These are phyloP conservation scores for Tephrocybe rancida DNA, from an alignment of 768 basidiomycete species.

Conservation along the genomic window DNA sequence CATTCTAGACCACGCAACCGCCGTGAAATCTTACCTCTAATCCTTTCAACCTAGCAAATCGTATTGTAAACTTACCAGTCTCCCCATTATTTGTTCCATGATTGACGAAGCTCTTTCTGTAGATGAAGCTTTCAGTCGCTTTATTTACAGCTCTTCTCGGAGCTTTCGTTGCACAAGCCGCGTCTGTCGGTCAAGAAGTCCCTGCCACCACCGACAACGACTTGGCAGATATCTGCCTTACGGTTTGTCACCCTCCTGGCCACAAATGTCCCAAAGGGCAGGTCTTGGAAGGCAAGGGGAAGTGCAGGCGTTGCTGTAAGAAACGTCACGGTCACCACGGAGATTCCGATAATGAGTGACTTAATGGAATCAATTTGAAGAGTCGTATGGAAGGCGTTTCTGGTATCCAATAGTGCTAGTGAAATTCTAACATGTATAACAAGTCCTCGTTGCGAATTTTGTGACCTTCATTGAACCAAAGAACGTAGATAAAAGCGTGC, in stretches of 20 bases:
- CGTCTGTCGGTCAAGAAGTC: neutral
- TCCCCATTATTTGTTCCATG: neutral
- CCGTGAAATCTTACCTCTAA: too few relatives aligned
- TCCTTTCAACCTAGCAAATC: too few relatives aligned
- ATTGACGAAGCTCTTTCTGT: neutral
- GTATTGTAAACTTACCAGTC: too few relatives aligned
- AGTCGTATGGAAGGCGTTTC: too few relatives aligned
- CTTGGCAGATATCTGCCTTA: neutral
- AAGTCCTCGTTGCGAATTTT: too few relatives aligned
- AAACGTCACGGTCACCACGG: neutral
- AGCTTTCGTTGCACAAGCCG: neutral
- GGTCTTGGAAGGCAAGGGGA: neutral
- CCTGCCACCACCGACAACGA: neutral
- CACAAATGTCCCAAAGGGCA: neutral
- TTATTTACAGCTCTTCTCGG: neutral
- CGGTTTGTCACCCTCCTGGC: neutral
- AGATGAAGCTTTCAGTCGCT: neutral
- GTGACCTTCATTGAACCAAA: too few relatives aligned
- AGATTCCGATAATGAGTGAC: neutral
- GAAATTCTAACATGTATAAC: too few relatives aligned
- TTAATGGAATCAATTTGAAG: neutral
- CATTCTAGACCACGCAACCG: too few relatives aligned
- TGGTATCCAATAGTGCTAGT: too few relatives aligned
- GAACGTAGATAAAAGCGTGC: too few relatives aligned
- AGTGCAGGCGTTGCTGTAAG: conserved; percentile 1